Evolutionary conservation across 2,329 filamentous ascomycete genomes (phyloP), one percentile per base, ranked within the genome.

Genomic region (Nothophaeocryptopus gaeumannii): DNA sequence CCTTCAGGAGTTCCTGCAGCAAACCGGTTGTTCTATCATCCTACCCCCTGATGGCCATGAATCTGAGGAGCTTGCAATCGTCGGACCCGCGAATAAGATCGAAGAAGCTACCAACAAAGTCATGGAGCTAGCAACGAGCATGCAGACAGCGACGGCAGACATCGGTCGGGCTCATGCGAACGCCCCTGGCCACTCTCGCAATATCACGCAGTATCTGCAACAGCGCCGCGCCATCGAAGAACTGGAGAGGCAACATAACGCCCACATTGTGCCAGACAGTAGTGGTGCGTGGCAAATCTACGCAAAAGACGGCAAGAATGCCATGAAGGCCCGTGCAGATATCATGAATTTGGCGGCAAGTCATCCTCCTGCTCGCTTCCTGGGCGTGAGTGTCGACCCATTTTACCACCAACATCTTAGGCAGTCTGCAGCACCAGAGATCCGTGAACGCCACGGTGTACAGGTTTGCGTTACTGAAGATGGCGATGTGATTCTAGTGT

Each of bases 11-110:
- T 96, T 99, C 75, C 83, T 96, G 58, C 80, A 84, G 39, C 83
- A 96, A 64, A 97, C 93, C 50, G 92, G 92, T 55, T 99, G 93
- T 70, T 82, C 87, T 37, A 85, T 97, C 52, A 81, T 97, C 50
- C 72, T 97, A 39, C 92, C 85, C 45, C 81, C 89, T 7, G 78
- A 78, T 20, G 82, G 85, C 16, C 83, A 88, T 45, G 88, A 93
- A 50, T 88, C 89, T 39, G 89, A 96, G 63, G 83, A 83, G 37
- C 81, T 97, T 39, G 92, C 89, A 26, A 82, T 99, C 55, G 83
- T 95, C 56, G 93, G 93, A 2, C 89, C 87, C n/a, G 73, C 83
- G 7, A 59, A 65, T 32, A 82, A 82, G 61, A 82, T 96, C 49
- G 78, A 86, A 54, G 77, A 77, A 56, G 93, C 87, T 63, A 76